Conservation (phyloP, 805 yeast genomes). For the Kockiozyma suomiensis region DNA sequence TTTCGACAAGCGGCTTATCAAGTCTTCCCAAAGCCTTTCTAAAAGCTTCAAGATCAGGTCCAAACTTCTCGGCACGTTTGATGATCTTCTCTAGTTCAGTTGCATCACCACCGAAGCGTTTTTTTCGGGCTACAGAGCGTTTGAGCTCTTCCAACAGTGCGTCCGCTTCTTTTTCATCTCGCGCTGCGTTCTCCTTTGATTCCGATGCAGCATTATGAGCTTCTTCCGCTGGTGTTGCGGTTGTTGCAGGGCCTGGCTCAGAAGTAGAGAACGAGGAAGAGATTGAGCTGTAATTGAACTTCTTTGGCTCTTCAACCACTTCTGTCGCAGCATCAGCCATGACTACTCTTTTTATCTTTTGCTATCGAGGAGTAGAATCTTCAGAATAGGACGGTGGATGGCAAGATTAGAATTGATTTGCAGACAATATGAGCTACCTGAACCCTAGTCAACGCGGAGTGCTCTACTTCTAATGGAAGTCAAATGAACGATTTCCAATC, state of each 20-base stretch:
- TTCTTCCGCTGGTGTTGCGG: background rate
- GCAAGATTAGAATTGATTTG: too few species aligned
- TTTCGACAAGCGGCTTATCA: slow-evolving; percentile 13
- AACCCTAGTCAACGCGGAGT: too few species aligned
- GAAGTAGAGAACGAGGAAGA: background rate
- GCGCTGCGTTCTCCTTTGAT: background rate
- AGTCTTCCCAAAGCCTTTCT: background rate
- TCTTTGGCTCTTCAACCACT: background rate
- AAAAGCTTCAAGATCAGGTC: slow-evolving; percentile 6
- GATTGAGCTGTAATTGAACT: slow-evolving; percentile 8
- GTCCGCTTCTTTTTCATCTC: background rate
- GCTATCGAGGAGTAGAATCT: too few species aligned
- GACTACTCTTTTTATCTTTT: background rate
- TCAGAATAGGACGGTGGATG: too few species aligned
- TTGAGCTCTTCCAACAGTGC: slow-evolving; percentile 12
- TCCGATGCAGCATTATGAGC: background rate
- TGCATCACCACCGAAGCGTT: slow-evolving; percentile 29
- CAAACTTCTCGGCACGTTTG: slow-evolving; percentile 27
- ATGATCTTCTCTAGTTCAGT: slow-evolving; percentile 26
- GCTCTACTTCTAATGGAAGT: too few species aligned
- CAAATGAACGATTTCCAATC: background rate
- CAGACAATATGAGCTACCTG: too few species aligned
- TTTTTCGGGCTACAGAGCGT: slow-evolving; percentile 15
- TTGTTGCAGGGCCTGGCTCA: background rate
- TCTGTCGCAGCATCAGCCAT: background rate